phyloP scores from a whole-genome alignment of 495 filamentous ascomycete species.

The Chlorociboria aeruginascens region DNA sequence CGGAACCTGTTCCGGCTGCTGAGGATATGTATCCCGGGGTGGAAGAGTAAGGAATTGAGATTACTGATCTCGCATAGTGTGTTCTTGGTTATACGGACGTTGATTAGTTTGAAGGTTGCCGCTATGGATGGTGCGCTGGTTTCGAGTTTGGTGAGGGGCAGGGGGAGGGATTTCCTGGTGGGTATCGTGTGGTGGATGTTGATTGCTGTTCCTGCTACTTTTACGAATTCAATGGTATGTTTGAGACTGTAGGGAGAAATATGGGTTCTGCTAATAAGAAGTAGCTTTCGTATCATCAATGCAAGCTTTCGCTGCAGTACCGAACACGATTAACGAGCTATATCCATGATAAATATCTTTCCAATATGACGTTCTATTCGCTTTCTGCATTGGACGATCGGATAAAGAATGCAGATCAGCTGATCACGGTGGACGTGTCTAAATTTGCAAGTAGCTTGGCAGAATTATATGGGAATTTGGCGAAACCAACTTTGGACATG shows the following conservation, averaged over 20 bases:
- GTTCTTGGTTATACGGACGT: conserved; percentile 70
- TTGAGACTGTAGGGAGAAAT: neutral
- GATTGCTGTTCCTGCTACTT: conserved; percentile 93
- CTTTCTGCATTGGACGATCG: conserved; percentile 91
- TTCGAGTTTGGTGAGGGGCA: conserved; percentile 80
- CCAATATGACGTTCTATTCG: conserved; percentile 94
- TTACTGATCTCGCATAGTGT: conserved; percentile 75
- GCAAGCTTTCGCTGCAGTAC: conserved; percentile 84
- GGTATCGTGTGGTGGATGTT: conserved; percentile 98
- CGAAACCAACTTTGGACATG: conserved; percentile 91
- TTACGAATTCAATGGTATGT: conserved; percentile 96
- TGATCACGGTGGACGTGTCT: conserved; percentile 91
- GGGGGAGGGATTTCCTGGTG: conserved; percentile 78
- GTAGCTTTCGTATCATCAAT: conserved; percentile 94
- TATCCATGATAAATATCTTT: conserved; percentile 88
- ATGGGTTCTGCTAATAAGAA: conserved; percentile 6
- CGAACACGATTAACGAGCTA: conserved; percentile 81
- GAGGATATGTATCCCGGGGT: conserved; percentile 80
- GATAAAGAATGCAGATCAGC: conserved; percentile 96
- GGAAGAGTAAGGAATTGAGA: conserved; percentile 76
- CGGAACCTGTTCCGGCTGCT: conserved; percentile 67
- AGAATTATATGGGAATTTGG: conserved; percentile 94
- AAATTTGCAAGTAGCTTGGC: conserved; percentile 92
- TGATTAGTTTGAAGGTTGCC: conserved; percentile 90
- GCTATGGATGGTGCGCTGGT: conserved; percentile 90